Conservation (phyloP, 2,329 filamentous ascomycete genomes). For the Fusarium graminum region DNA sequence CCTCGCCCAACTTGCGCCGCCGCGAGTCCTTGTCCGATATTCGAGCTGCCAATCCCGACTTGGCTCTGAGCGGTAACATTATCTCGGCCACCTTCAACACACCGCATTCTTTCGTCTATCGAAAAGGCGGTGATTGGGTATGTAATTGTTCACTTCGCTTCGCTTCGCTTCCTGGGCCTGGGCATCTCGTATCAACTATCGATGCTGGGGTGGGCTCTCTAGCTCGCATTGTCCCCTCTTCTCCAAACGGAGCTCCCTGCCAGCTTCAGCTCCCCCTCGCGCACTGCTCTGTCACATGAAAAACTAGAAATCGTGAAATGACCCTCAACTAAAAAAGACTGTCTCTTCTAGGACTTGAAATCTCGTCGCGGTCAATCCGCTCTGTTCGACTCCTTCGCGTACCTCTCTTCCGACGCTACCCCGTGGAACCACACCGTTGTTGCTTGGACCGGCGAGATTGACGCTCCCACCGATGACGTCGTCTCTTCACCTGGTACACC, state of each 20-base stretch:
- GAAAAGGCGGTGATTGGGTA: conserved; percentile 72
- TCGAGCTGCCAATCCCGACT: conserved; percentile 67
- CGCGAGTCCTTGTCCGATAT: conserved; percentile 68
- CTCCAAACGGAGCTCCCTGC: conserved; percentile 37
- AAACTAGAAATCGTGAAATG: conserved; percentile 3
- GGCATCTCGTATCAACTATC: conserved; percentile 27
- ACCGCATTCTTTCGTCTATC: conserved; percentile 70
- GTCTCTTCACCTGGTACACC: conserved; percentile 63
- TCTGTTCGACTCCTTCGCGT: conserved; percentile 89
- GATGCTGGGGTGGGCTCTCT: conserved; percentile 25
- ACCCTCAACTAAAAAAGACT: conserved; percentile 29
- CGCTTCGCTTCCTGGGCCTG: conserved; percentile 24
- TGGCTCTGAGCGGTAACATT: conserved; percentile 73
- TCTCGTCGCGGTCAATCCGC: conserved; percentile 89
- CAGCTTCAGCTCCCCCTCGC: conserved; percentile 34
- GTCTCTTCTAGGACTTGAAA: conserved; percentile 72
- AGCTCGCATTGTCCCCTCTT: conserved; percentile 41
- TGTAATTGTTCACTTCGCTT: conserved; percentile 48
- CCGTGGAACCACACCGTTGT: conserved; percentile 94
- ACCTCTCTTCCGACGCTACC: conserved; percentile 85
- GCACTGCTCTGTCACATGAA: conserved; percentile 28
- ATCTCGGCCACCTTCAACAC: conserved; percentile 76
- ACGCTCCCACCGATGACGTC: conserved; percentile 60
- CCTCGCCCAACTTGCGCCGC: conserved; percentile 55
- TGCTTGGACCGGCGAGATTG: conserved; percentile 94